Percentiles rank a stretch among this genome's conserved stretches.
phyloP scores from a whole-genome alignment of 2,329 filamentous ascomycete species.

The Trichoderma koningii region DNA sequence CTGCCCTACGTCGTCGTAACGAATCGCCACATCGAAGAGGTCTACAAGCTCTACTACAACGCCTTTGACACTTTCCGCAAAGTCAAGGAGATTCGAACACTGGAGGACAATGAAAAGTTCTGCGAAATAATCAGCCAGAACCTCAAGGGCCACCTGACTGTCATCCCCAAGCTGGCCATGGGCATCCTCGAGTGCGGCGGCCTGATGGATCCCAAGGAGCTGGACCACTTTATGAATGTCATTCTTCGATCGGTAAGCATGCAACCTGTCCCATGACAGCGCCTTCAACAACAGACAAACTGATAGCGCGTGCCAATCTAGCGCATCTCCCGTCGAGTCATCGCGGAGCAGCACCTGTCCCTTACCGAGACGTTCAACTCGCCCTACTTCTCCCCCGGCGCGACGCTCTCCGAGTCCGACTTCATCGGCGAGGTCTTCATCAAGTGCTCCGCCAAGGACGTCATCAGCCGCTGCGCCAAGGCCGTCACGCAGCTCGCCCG shows the following conservation, averaged over 20 bases:
- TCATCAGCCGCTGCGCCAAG: conserved; percentile 79
- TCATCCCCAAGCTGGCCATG: conserved; percentile 93
- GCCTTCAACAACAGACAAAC: neutral
- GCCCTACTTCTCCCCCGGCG: conserved; percentile 83
- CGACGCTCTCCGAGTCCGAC: conserved; percentile 71
- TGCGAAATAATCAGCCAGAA: conserved; percentile 79
- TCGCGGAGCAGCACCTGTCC: conserved; percentile 94
- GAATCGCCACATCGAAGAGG: conserved; percentile 90
- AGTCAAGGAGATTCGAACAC: conserved; percentile 76
- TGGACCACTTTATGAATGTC: conserved; percentile 95
- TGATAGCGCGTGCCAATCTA: conserved; percentile 39
- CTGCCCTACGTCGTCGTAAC: conserved; percentile 93
- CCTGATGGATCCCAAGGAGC: conserved; percentile 75
- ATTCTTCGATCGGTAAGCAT: conserved; percentile 76
- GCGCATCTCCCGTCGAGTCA: conserved; percentile 93
- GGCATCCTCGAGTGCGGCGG: conserved; percentile 88
- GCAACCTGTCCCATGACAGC: conserved; percentile 7
- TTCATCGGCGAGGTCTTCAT: conserved; percentile 96
- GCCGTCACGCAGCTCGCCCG: conserved; percentile 74
- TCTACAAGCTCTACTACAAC: conserved; percentile 94
- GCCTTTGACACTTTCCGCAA: conserved; percentile 92
- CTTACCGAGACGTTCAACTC: conserved; percentile 93
- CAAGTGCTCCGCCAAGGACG: conserved; percentile 86
- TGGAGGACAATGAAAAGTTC: conserved; percentile 87
- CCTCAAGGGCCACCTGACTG: conserved; percentile 83